A percentile compares a stretch with the other conserved stretches of the same genome.
Evolutionary conservation across 208 protist species (phyloP).

Genomic region (Leptomonas seymouri): DNA sequence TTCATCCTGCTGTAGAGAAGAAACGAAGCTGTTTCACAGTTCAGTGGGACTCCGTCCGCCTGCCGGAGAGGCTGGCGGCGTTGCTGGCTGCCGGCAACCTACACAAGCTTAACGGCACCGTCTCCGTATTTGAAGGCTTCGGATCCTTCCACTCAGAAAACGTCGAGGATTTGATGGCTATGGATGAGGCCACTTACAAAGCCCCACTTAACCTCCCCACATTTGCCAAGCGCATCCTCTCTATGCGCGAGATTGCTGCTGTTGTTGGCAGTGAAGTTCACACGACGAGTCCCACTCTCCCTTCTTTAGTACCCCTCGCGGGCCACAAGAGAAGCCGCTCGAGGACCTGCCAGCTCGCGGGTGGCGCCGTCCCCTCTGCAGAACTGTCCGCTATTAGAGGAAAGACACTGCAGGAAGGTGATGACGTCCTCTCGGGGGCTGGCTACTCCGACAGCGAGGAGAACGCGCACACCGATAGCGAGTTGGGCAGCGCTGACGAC

Average conservation of each 20-base stretch:
- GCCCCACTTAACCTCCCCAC: slow-evolving; percentile 40
- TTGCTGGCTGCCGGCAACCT: slow-evolving; percentile 36
- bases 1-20: background rate
- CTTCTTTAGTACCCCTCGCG: background rate
- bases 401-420: slow-evolving; percentile 2
- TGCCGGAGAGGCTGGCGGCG: slow-evolving; percentile 31
- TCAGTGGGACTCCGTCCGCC: slow-evolving; percentile 39
- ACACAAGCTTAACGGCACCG: slow-evolving; percentile 24
- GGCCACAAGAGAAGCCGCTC: slow-evolving; percentile 15
- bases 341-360: background rate
- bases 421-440: slow-evolving; percentile 1
- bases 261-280: background rate
- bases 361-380: slow-evolving; percentile 9
- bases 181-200: slow-evolving; percentile 48
- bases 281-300: background rate
- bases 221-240: slow-evolving; percentile 57
- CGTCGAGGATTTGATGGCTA: slow-evolving; percentile 80
- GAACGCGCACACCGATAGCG: background rate
- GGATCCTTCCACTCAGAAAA: slow-evolving; percentile 93
- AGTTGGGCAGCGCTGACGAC: slow-evolving; percentile 8
- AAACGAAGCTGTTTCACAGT: slow-evolving; percentile 17
- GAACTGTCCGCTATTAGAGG: slow-evolving; percentile 5
- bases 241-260: slow-evolving; percentile 36
- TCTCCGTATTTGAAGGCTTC: slow-evolving; percentile 86
- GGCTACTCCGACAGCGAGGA: slow-evolving; percentile 22